These are phyloP conservation scores for Kwoniella shivajii DNA, from an alignment of 1,284 basidiomycete species.

Conservation along the genomic window DNA sequence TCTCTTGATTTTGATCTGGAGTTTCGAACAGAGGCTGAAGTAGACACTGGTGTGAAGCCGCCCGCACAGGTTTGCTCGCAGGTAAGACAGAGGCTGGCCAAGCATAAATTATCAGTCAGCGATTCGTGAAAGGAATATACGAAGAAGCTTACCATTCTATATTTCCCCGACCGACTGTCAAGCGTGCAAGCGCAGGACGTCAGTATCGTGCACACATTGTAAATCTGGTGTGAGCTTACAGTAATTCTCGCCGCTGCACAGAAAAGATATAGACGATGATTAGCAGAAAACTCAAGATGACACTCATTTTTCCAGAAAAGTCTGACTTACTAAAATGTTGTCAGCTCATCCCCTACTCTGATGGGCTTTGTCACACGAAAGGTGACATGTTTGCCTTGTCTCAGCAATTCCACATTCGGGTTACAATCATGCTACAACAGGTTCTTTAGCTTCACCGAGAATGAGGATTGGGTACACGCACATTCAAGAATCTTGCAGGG, in stretches of 20 bases:
- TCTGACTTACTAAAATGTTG: conserved; percentile 49
- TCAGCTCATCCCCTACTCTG: conserved; percentile 50
- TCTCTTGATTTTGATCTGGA: conserved; percentile 22
- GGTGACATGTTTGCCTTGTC: conserved; percentile 46
- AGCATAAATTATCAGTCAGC: conserved; percentile 5
- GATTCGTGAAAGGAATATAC: background rate
- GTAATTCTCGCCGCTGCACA: conserved; percentile 41
- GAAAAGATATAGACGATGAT: background rate
- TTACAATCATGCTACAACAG: conserved; percentile 55
- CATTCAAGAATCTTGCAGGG: conserved; percentile 53
- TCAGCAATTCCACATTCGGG: conserved; percentile 49
- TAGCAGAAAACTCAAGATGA: background rate
- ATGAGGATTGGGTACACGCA: conserved; percentile 21
- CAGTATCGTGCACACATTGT: background rate
- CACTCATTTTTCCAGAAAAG: background rate
- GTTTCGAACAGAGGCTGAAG: conserved; percentile 3
- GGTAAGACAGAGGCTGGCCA: conserved; percentile 40
- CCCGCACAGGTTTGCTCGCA: conserved; percentile 36
- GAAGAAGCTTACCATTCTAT: conserved; percentile 38
- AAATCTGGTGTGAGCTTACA: conserved; percentile 29
- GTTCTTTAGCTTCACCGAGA: too few species aligned
- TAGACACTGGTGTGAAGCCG: conserved; percentile 30
- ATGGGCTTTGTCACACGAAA: conserved; percentile 43
- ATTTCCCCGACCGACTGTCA: conserved; percentile 41
- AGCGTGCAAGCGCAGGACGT: background rate